Percentiles rank a stretch among this genome's conserved stretches.
Evolutionary conservation across 495 filamentous ascomycete genomes (phyloP).

Genomic region (Penicillium riverlandense): DNA sequence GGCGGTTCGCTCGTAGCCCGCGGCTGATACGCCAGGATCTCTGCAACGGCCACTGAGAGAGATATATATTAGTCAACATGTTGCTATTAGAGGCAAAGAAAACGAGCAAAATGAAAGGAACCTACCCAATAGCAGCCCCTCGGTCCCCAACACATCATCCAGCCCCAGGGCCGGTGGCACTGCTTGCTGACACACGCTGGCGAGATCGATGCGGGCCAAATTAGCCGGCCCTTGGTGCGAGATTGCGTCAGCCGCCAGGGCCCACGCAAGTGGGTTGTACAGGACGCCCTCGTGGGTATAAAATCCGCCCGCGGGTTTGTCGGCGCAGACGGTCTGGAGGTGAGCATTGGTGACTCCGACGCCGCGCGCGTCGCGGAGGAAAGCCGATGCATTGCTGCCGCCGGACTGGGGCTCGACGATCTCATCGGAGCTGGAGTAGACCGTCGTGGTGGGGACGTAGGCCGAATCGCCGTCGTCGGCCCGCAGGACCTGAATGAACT

Average conservation of each 20-base stretch:
- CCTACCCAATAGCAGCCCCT: slow-evolving; percentile 13
- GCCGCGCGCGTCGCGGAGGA: slow-evolving; percentile 20
- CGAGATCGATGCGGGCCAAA: slow-evolving; percentile 18
- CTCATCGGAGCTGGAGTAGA: slow-evolving; percentile 38
- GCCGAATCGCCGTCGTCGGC: slow-evolving; percentile 35
- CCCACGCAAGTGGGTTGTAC: slow-evolving; percentile 36
- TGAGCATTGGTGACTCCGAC: slow-evolving; percentile 42
- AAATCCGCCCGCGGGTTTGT: slow-evolving; percentile 26
- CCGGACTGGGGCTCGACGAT: slow-evolving; percentile 39
- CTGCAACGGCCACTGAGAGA: slow-evolving; percentile 6
- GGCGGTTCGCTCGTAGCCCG: slow-evolving; percentile 9
- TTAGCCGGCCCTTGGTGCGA: slow-evolving; percentile 29
- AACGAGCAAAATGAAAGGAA: too few relatives aligned
- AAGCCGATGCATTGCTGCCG: slow-evolving; percentile 33
- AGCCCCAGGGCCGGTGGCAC: slow-evolving; percentile 24
- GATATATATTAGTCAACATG: too few relatives aligned
- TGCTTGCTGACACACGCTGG: slow-evolving; percentile 18
- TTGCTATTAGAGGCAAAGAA: too few relatives aligned
- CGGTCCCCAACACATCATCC: slow-evolving; percentile 29
- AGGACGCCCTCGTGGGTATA: slow-evolving; percentile 40
- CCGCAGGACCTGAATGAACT: slow-evolving; percentile 31
- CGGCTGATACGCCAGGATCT: slow-evolving; percentile 6
- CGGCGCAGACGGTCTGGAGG: slow-evolving; percentile 29
- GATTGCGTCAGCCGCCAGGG: slow-evolving; percentile 36
- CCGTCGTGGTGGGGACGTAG: slow-evolving; percentile 43